Conservation (phyloP, 208 protist genomes). For the Leishmania gerbilli region DNA sequence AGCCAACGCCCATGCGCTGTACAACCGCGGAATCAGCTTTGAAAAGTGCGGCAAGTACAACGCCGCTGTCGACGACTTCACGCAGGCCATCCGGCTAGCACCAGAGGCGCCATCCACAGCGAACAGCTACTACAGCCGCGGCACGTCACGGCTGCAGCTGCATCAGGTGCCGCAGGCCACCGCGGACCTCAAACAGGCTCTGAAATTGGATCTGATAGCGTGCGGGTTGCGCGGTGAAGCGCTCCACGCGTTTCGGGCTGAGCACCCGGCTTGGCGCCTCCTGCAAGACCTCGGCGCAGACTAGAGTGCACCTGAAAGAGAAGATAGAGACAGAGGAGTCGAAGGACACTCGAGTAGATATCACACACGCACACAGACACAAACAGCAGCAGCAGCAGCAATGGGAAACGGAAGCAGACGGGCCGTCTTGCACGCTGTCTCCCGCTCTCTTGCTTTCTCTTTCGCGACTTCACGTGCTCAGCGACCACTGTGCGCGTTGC, state of each 20-base stretch:
- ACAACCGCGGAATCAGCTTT: constrained; percentile 89
- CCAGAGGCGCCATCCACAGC: constrained; percentile 50
- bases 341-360: not conserved
- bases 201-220: constrained; percentile 22
- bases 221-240: constrained; percentile 22
- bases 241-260: constrained; percentile 17
- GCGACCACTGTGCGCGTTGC: not conserved
- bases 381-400: not conserved
- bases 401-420: not conserved
- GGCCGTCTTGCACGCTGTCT: not conserved
- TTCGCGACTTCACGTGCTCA: not conserved
- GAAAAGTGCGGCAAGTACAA: constrained; percentile 76
- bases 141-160: constrained; percentile 44
- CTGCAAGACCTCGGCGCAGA: constrained; percentile 9
- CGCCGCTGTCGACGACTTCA: constrained; percentile 79
- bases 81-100: constrained; percentile 64
- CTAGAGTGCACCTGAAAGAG: not conserved
- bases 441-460: not conserved
- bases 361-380: not conserved
- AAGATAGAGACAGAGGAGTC: not conserved
- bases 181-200: constrained; percentile 26
- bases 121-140: constrained; percentile 89
- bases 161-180: constrained; percentile 24
- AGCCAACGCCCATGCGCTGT: constrained; percentile 70
- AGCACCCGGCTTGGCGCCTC: constrained; percentile 24